Evolutionary conservation across 2,329 filamentous ascomycete genomes (phyloP), one percentile per base, ranked within the genome.

Genomic region (Rhinocladiella mackenziei): DNA sequence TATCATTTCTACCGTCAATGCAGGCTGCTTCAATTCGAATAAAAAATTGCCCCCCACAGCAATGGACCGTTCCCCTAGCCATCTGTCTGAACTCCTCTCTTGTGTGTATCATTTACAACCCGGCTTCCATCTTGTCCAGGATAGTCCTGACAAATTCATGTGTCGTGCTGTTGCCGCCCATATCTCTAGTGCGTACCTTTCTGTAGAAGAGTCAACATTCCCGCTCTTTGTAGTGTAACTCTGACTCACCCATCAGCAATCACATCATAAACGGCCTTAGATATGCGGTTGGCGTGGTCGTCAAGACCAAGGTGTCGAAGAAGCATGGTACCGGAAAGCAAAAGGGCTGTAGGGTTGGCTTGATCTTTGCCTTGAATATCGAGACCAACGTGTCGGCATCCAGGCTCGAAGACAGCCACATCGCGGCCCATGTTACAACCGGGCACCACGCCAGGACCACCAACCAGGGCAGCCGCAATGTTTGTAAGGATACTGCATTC

Each of bases 311-410:
- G 80, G 74, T 98, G 92, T 65, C 92, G 85, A 67, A 98, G 80
- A 61, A 98, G 84, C 92, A 98, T 98, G 66, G 88, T 86, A 56
- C 89, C 89, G 48, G 88, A 95, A 54, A 98, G 84, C 58, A 98
- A 80, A 75, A 98, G 77, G 56, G 92, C 92, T 44, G 89, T 96
- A 41, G 92, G 92, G 80, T 98, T 98, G 57, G 92, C 92, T 76
- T 97, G 89, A 72, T 96, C 89, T 78, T 96, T 96, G 76, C 92
- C 92, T 83, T 97, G 89, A 75, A 98, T 98, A 69, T 98, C 92
- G 37, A 98, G 84, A 72, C 92, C 92, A 65, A 98, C 92, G 79
- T 98, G 92, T 73, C 92, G 85, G 83, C 92, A 98, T 56, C 92
- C 92, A 50, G 92, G 92, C 80, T 98, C 92, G 71, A 98, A 98